A percentile compares a stretch with the other conserved stretches of the same genome.
These are phyloP conservation scores for Eucalyptus globulus DNA, from an alignment of 345 rosid species.

Conservation along the genomic window DNA sequence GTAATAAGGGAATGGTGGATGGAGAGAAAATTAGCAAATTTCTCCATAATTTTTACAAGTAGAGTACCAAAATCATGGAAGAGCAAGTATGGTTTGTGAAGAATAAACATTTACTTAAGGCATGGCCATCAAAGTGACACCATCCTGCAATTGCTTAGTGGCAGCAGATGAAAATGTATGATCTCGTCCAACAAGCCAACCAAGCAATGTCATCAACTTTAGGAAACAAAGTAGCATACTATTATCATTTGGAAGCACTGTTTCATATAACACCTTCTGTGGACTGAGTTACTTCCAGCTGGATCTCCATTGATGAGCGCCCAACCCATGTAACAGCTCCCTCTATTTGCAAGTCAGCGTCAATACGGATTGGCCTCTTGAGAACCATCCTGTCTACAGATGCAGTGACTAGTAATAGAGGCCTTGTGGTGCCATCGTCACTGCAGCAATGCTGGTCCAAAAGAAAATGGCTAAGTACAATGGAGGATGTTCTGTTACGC, in stretches of 20 bases:
- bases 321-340: conserved; percentile 88
- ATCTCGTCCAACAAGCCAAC: not conserved
- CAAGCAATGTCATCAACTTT: not conserved
- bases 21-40: not conserved
- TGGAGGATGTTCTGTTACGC: too few relatives aligned
- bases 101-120: not conserved
- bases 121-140: not conserved
- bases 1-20: not conserved
- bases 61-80: not conserved
- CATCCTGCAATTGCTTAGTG: not conserved
- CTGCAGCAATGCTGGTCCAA: conserved; percentile 48
- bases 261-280: conserved; percentile 24
- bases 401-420: conserved; percentile 79
- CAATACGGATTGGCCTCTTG: conserved; percentile 51
- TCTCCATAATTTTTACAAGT: not conserved
- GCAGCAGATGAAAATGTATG: not conserved
- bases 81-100: not conserved
- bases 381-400: conserved; percentile 75
- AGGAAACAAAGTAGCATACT: not conserved
- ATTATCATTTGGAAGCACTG: too few relatives aligned
- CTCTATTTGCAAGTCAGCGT: conserved; percentile 39
- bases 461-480: not conserved
- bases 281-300: conserved; percentile 57
- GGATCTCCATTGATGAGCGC: conserved; percentile 84
- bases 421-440: conserved; percentile 45